Conservation (phyloP, 495 filamentous ascomycete genomes). For the Annulohypoxylon stygium region DNA sequence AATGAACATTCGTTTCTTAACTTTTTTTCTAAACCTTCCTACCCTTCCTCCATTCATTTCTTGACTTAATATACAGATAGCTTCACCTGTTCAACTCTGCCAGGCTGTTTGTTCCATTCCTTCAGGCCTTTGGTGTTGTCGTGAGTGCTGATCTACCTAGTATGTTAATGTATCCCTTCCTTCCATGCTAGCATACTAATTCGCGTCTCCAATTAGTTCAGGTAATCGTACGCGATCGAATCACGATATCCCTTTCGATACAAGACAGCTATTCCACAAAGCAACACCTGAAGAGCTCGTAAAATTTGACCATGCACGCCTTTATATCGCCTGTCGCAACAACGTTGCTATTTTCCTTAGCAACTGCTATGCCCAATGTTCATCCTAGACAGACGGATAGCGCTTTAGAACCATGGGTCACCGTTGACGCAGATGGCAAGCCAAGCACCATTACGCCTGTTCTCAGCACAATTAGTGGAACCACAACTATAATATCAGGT, state of each 20-base stretch:
- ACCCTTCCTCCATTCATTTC: conserved; percentile 5
- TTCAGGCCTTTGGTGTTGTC: conserved; percentile 7
- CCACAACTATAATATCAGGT: conserved; percentile 54
- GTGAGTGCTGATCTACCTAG: conserved; percentile 3
- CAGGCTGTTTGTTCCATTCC: conserved; percentile 8
- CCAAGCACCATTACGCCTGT: conserved; percentile 57
- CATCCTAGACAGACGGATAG: conserved; percentile 43
- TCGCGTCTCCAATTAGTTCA: not conserved
- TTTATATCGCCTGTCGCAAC: conserved; percentile 22
- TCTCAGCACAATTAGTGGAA: conserved; percentile 55
- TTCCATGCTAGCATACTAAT: not conserved
- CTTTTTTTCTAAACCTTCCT: conserved; percentile 10
- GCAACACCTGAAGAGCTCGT: not conserved
- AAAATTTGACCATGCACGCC: conserved; percentile 24
- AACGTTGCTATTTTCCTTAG: conserved; percentile 36
- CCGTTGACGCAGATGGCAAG: conserved; percentile 55
- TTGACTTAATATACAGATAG: conserved; percentile 9
- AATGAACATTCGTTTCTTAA: not conserved
- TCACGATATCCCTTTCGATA: conserved; percentile 7
- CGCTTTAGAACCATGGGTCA: conserved; percentile 55
- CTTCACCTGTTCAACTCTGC: conserved; percentile 10
- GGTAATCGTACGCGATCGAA: conserved; percentile 12
- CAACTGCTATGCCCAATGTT: conserved; percentile 35
- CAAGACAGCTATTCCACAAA: too few species aligned
- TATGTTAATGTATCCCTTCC: not conserved